Percentiles rank a stretch among this genome's conserved stretches.
Evolutionary conservation across 805 yeast genomes (phyloP).

Genomic region (Jamesozyma lodderae): DNA sequence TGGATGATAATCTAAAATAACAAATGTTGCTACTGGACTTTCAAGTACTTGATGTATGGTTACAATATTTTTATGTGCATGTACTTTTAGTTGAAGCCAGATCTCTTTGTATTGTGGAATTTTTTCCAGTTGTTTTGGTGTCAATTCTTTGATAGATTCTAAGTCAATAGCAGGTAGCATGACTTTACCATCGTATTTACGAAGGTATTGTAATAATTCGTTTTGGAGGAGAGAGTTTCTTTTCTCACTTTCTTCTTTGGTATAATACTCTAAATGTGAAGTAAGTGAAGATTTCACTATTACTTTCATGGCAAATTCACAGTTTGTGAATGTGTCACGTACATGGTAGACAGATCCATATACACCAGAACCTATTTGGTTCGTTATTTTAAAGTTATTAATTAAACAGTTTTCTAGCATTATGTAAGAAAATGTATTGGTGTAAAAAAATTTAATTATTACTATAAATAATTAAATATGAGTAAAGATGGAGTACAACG

Average conservation of each 20-base stretch:
- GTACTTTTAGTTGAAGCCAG: conserved; percentile 63
- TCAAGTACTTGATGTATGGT: conserved; percentile 67
- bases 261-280: conserved; percentile 7
- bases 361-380: conserved; percentile 64
- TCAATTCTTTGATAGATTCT: conserved; percentile 24
- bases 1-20: conserved; percentile 78
- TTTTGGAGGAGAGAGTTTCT: conserved; percentile 20
- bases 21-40: conserved; percentile 47
- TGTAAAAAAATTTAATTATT: too few species aligned
- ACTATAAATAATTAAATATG: too few species aligned
- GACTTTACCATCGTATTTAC: conserved; percentile 17
- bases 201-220: conserved; percentile 16
- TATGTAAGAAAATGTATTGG: too few species aligned
- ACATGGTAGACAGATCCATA: conserved; percentile 76
- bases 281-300: conserved; percentile 37
- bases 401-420: conserved; percentile 21
- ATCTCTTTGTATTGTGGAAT: conserved; percentile 51
- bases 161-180: conserved; percentile 26
- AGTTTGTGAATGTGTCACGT: conserved; percentile 41
- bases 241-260: conserved; percentile 19
- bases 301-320: conserved; percentile 61
- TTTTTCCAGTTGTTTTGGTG: conserved; percentile 28
- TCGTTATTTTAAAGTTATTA: conserved; percentile 21
- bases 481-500: too few species aligned
- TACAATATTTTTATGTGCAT: conserved; percentile 68